phyloP scores from a whole-genome alignment of 1,139 yeast species.

The Magnusiomyces paraingens region DNA sequence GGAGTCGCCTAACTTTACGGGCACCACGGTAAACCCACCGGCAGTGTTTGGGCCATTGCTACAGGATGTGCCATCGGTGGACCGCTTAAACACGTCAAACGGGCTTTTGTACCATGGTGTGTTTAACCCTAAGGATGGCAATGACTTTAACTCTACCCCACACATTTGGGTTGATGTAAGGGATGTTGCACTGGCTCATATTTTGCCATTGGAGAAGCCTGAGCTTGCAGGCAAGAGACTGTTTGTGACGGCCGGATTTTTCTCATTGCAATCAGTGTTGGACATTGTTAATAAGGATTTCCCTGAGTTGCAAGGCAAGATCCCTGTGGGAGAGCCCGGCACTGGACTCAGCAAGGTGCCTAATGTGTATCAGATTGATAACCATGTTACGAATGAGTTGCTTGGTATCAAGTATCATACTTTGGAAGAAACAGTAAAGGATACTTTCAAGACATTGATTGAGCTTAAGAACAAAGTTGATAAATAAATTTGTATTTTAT shows the following conservation, averaged over 20 bases:
- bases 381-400: conserved; percentile 10
- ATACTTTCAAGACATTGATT: conserved; percentile 13
- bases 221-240: conserved; percentile 39
- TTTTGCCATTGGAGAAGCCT: conserved; percentile 36
- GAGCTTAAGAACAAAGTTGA: conserved; percentile 9
- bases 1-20: conserved; percentile 34
- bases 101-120: conserved; percentile 9
- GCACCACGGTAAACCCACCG: conserved; percentile 41
- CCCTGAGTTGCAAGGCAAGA: conserved; percentile 33
- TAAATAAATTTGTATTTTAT: not conserved
- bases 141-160: conserved; percentile 7
- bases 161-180: conserved; percentile 43
- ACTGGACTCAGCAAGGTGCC: conserved; percentile 10
- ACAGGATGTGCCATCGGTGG: conserved; percentile 25
- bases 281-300: conserved; percentile 36
- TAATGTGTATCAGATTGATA: conserved; percentile 7
- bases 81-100: conserved; percentile 30
- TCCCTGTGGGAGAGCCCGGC: conserved; percentile 16
- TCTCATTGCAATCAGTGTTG: conserved; percentile 32
- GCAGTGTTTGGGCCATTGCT: conserved; percentile 44
- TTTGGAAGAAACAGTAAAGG: conserved; percentile 12
- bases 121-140: conserved; percentile 5
- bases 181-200: conserved; percentile 48
- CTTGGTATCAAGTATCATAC: conserved; percentile 12
- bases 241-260: conserved; percentile 37